phyloP scores from a whole-genome alignment of 2,329 filamentous ascomycete species.

The Aspergillus hortae region DNA sequence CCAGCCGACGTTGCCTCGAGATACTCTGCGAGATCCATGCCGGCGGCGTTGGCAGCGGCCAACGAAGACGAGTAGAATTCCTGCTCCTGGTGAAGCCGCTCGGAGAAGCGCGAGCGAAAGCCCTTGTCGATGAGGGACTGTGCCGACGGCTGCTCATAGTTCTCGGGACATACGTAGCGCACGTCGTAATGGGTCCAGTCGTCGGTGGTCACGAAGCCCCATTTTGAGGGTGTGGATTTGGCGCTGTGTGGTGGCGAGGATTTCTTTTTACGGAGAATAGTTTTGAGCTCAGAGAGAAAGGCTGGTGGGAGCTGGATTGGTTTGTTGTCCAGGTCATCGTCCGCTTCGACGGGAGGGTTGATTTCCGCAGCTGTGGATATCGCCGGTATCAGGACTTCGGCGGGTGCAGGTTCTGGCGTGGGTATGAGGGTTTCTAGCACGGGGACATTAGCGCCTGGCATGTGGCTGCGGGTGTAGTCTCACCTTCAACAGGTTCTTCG shows the following conservation, averaged over 20 bases:
- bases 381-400: no score
- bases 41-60: conserved; percentile 1
- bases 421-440: background rate
- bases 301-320: conserved; percentile 5
- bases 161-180: conserved; percentile 14
- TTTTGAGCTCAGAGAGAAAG: conserved; percentile 13
- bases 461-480: background rate
- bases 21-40: background rate
- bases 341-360: background rate
- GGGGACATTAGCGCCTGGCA: no score
- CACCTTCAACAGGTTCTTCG: conserved; percentile 3
- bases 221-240: conserved; percentile 8
- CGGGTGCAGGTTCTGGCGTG: no score
- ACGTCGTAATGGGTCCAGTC: conserved; percentile 12
- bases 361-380: background rate
- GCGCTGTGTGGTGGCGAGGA: conserved; percentile 9
- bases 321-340: conserved; percentile 2
- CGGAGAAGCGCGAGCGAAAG: conserved; percentile 37
- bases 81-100: conserved; percentile 24
- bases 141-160: conserved; percentile 15
- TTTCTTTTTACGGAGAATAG: background rate
- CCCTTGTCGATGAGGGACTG: conserved; percentile 33
- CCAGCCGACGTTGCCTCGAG: background rate
- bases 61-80: conserved; percentile 13
- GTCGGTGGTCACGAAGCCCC: conserved; percentile 14